These are phyloP conservation scores for Cucurbita ficifolia DNA, from an alignment of 306 rosid species.

Conservation along the genomic window DNA sequence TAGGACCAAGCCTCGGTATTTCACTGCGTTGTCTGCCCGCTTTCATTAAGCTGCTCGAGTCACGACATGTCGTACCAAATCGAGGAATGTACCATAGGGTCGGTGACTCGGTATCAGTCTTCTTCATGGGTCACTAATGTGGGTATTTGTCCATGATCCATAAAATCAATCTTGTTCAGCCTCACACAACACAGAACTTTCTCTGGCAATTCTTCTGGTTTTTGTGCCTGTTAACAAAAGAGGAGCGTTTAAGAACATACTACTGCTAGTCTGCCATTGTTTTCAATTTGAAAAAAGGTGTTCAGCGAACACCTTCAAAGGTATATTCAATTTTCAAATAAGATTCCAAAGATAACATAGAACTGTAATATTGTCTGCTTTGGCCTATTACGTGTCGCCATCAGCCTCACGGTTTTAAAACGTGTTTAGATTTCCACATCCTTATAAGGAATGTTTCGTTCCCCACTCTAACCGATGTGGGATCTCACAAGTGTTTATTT, in stretches of 20 bases:
- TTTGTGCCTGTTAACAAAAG: conserved; percentile 58
- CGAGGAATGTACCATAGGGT: neutral
- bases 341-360: neutral
- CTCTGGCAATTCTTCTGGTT: conserved; percentile 82
- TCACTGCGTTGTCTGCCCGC: neutral
- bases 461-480: too few relatives aligned
- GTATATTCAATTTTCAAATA: neutral
- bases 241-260: neutral
- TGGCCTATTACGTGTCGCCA: too few relatives aligned
- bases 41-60: neutral
- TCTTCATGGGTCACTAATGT: conserved; percentile 43
- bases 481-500: too few relatives aligned
- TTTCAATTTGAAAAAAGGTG: neutral
- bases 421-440: too few relatives aligned
- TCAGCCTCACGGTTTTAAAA: too few relatives aligned
- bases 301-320: neutral
- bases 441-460: too few relatives aligned
- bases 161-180: conserved; percentile 64
- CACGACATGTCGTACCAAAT: neutral
- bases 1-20: neutral
- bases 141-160: conserved; percentile 80
- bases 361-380: too few relatives aligned
- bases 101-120: neutral
- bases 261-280: neutral
- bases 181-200: conserved; percentile 68